Conservation (phyloP, 306 rosid genomes). For the Prunus salicina region DNA sequence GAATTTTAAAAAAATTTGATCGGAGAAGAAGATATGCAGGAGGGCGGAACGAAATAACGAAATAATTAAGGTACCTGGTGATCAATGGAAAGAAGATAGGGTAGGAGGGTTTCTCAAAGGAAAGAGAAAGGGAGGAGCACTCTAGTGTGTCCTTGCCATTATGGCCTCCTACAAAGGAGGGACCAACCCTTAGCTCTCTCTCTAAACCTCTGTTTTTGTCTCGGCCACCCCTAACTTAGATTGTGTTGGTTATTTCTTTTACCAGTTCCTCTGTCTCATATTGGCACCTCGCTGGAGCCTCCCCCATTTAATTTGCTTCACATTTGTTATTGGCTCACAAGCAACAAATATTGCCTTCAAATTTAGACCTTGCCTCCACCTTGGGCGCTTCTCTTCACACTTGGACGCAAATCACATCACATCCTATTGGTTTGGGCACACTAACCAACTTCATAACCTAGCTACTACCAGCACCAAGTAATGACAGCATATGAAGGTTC, state of each 20-base stretch:
- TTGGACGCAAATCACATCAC: conserved; percentile 18
- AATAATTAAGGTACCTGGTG: conserved; percentile 43
- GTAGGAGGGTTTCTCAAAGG: conserved; percentile 36
- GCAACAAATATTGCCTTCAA: conserved; percentile 14
- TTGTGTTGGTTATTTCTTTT: conserved; percentile 47
- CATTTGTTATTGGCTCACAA: background rate
- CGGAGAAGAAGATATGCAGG: background rate
- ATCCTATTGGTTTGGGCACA: background rate
- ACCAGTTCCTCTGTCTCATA: conserved; percentile 38
- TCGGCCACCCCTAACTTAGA: conserved; percentile 46
- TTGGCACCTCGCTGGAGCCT: conserved; percentile 13
- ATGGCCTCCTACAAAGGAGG: conserved; percentile 63
- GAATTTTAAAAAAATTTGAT: background rate
- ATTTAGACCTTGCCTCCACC: conserved; percentile 15
- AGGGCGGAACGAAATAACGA: background rate
- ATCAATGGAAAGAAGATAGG: conserved; percentile 25
- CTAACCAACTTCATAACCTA: background rate
- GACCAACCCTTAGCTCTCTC: conserved; percentile 19
- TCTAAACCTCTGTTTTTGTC: conserved; percentile 18
- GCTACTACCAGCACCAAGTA: background rate
- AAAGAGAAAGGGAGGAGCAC: conserved; percentile 39
- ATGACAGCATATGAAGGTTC: background rate
- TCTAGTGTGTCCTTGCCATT: conserved; percentile 37
- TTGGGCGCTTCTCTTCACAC: conserved; percentile 22
- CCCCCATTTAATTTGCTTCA: background rate